Conservation (phyloP, 345 rosid genomes). For the Salix viminalis region DNA sequence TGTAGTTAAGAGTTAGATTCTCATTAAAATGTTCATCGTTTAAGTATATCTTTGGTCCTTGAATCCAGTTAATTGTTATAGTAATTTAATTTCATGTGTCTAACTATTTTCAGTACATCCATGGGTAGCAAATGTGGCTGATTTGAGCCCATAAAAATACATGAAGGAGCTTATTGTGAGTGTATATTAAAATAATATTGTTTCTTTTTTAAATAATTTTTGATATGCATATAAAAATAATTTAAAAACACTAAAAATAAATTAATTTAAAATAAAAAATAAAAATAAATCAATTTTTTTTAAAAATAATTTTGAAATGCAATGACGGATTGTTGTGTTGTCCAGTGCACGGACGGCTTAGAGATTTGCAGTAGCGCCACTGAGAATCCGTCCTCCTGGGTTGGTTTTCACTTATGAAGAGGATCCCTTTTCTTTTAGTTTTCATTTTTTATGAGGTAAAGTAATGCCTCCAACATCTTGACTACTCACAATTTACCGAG, state of each 20-base stretch:
- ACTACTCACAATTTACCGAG: too few species aligned
- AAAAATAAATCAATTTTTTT: too few species aligned
- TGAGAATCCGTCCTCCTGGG: not conserved
- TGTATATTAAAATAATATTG: too few species aligned
- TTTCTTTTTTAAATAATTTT: too few species aligned
- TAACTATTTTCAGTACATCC: constrained; percentile 18
- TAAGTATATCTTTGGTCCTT: too few species aligned
- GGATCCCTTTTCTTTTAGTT: not conserved
- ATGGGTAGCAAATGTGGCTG: constrained; percentile 16
- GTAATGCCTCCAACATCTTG: too few species aligned
- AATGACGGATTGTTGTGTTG: not conserved
- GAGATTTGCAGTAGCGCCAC: not conserved
- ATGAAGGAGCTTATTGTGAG: not conserved
- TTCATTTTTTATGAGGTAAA: not conserved
- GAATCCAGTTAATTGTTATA: too few species aligned
- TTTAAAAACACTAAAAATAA: too few species aligned
- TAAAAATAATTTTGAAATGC: too few species aligned
- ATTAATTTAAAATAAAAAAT: too few species aligned
- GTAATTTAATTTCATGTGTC: not conserved
- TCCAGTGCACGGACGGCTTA: not conserved
- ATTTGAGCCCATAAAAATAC: not conserved
- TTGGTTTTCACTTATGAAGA: not conserved
- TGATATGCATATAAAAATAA: too few species aligned
- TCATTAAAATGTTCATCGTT: too few species aligned
- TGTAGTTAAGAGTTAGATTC: not conserved